Percentiles rank a stretch among this genome's conserved stretches.
phyloP scores from a whole-genome alignment of 2,329 filamentous ascomycete genomes.

The Colletotrichum lentis region DNA sequence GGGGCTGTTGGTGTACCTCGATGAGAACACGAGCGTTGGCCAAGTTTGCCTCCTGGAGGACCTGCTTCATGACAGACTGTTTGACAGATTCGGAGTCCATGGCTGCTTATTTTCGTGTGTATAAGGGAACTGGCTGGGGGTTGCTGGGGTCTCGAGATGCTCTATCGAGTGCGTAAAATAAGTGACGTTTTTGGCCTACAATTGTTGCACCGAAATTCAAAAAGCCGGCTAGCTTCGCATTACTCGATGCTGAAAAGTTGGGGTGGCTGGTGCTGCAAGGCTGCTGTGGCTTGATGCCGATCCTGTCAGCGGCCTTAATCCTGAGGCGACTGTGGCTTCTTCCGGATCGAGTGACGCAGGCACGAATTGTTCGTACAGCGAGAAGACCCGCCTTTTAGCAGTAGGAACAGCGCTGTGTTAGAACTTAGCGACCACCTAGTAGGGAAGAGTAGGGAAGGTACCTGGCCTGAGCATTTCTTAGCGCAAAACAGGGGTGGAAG shows the following conservation, averaged over 20 bases:
- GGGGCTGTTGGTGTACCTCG: conserved; percentile 59
- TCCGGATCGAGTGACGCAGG: conserved; percentile 18
- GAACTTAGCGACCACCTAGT: background rate
- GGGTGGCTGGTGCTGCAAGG: conserved; percentile 26
- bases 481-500: conserved; percentile 35
- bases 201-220: conserved; percentile 13
- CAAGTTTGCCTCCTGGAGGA: conserved; percentile 70
- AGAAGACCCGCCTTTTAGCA: conserved; percentile 4
- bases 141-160: background rate
- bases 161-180: background rate
- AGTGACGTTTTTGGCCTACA: conserved; percentile 11
- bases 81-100: conserved; percentile 69
- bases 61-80: conserved; percentile 70
- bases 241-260: conserved; percentile 25
- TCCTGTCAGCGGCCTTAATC: background rate
- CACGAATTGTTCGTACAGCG: background rate
- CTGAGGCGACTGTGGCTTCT: conserved; percentile 16
- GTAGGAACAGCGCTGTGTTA: conserved; percentile 11
- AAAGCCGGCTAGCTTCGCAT: conserved; percentile 22
- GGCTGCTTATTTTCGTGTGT: conserved; percentile 41
- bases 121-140: conserved; percentile 35
- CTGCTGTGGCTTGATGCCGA: conserved; percentile 20
- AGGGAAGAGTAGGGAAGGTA: conserved; percentile 10
- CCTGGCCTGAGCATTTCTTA: conserved; percentile 25
- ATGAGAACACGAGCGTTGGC: conserved; percentile 75